Base-by-base conservation (phyloP, 352 stramenopile genomes). In the Phytophthora macrochlamydospora region DNA sequence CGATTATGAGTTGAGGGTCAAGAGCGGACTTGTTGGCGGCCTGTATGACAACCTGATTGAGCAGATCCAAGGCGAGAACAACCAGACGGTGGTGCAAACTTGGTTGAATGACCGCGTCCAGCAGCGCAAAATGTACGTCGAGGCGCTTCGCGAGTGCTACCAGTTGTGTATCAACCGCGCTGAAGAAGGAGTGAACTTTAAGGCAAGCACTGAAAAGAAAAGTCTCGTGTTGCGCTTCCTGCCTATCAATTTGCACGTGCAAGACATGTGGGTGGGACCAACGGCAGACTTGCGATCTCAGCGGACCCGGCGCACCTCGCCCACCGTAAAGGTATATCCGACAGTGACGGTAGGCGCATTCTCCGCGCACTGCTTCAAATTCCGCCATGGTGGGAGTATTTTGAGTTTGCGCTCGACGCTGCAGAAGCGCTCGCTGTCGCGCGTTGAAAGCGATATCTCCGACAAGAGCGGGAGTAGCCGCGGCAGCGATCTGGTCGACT, bases 31-130 rank as follows among this genome's bases (percentile, higher is more conserved):
- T 40, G 67, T 89, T 14, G 74, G 67, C 24, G 80, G 79, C 32
- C 45, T 89, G 7, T 95, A 91, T 57, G 85, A 92, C 76, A 93
- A 93, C 50, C 67, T 93, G 37, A 95, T 95, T 33, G 85, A 95
- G 57, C 87, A 95, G 59, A 93, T 95, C 42, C 87, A 89, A 63
- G 81, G 81, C 12, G 84, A 93, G 58, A 93, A 93, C 51, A 81
- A 92, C 28, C 82, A 91, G 38, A 81, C 76, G 0, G 72, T 94
- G 18, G 81, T 91, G 30, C 82, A 85, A 33, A 70, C 71, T 29
- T 95, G 87, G 87, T 64, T 95, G 2, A 79, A 92, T 51, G 82
- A 94, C 7, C 84, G 87, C 28, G 71, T 90, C 3, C 78, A 83
- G 24, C 81, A 88, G 45, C 85, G 87, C 5, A 77, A 73, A 12